Evolutionary conservation across 805 yeast species (phyloP), one percentile per base, ranked within the genome.

Genomic region (Zygosaccharomyces rouxii): DNA sequence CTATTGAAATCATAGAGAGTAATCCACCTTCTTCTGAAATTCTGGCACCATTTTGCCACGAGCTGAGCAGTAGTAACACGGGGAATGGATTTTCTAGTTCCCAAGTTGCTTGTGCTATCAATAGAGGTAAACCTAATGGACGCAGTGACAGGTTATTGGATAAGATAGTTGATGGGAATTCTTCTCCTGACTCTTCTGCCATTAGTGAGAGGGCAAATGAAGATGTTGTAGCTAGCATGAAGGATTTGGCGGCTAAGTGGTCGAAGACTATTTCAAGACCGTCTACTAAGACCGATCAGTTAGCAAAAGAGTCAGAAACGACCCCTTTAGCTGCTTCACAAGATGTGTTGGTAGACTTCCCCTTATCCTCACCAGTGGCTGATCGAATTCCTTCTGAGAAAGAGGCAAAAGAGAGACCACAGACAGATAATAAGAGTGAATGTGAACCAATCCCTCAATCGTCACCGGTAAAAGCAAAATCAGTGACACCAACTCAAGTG

Each of bases 21-120:
- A 29, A 41, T 28, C 33, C 35, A 10, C 42, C 44, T 4, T 62
- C 66, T 3, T 43, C 51, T 16, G 64, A 62, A 43, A 44, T 62
- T 18, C 48, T 53, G 10, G 57, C 55, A 7, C 60, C 63, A 4
- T 58, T 58, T 35, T 46, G 46, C 9, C 55, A 59, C 16, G 66
- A 62, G 46, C 38, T 55, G 3, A 55, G 50, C 42, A 42, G 42
- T 16, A 51, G 47, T 9, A 48, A 38, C 19, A 25, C 30, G 3
- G 48, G 30, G 11, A 43, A 47, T 2, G 25, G 29, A n/a, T 21
- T 48, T 2, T 35, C 42, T 21, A 21, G 38, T 10, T 22, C 19
- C 18, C 39, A 41, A 10, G 33, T n/a, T 14, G 13, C 18, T 7
- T 3, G 7, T 3, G n/a, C 16, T 18, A 14, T 18, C n/a, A 23